These are phyloP conservation scores for Malus fusca DNA, from an alignment of 306 rosid genomes.

Conservation along the genomic window DNA sequence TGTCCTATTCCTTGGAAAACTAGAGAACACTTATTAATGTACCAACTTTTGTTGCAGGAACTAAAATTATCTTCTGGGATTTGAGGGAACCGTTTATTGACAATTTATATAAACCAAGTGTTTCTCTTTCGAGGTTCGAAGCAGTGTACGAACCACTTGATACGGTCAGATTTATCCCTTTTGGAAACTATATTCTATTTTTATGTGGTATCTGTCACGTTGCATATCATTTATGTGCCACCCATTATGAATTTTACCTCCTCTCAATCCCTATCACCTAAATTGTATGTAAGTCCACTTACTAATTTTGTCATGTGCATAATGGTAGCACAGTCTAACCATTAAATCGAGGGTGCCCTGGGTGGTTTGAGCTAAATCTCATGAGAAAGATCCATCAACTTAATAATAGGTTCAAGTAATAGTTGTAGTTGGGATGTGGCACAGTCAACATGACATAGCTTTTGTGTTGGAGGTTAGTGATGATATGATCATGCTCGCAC, in stretches of 20 bases:
- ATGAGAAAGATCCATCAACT: neutral
- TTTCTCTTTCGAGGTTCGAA: conserved; percentile 68
- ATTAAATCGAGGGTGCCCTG: neutral
- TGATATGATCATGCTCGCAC: neutral
- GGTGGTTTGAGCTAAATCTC: neutral
- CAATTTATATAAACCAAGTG: conserved; percentile 76
- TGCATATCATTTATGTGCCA: neutral
- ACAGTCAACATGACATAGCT: neutral
- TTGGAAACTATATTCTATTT: conserved; percentile 3
- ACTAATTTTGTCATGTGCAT: neutral
- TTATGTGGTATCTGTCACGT: neutral
- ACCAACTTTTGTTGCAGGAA: conserved; percentile 56
- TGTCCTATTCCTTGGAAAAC: conserved; percentile 13
- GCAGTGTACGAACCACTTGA: conserved; percentile 83
- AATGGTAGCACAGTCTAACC: neutral
- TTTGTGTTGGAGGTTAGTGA: neutral
- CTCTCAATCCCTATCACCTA: neutral
- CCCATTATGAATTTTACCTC: neutral
- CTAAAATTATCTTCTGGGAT: conserved; percentile 93
- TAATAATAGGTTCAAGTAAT: neutral
- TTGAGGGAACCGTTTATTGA: conserved; percentile 81
- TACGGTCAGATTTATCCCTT: conserved; percentile 43
- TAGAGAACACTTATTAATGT: conserved; percentile 11
- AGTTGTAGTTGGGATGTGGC: neutral
- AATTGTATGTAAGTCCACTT: neutral